A percentile compares a stretch with the other conserved stretches of the same genome.
Evolutionary conservation across 176 grass and related monocot genomes (phyloP).

Genomic region (Pontederia crassipes): DNA sequence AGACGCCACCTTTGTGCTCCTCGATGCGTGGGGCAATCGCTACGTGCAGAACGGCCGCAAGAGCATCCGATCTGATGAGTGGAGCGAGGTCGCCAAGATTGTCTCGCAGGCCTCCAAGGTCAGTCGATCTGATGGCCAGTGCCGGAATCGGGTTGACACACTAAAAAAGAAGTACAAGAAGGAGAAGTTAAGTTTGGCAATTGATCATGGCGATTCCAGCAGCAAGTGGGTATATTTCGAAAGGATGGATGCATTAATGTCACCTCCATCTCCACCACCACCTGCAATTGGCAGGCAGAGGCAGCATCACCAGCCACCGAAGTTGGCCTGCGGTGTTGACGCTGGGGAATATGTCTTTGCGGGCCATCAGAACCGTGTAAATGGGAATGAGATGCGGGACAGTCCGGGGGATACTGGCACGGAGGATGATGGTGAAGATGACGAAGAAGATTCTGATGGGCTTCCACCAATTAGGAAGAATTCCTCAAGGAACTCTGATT

Average conservation of each 20-base stretch:
- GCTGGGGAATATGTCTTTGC: conserved; percentile 9
- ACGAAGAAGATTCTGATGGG: conserved; percentile 9
- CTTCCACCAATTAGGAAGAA: not conserved
- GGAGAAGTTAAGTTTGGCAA: conserved; percentile 37
- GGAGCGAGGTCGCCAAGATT: conserved; percentile 50
- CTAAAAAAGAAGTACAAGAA: conserved; percentile 80
- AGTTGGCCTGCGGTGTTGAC: conserved; percentile 4
- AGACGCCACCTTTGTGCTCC: conserved; percentile 62
- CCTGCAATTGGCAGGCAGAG: not conserved
- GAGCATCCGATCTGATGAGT: conserved; percentile 55
- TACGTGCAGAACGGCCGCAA: conserved; percentile 46
- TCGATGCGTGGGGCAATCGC: conserved; percentile 70
- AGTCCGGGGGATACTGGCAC: not conserved
- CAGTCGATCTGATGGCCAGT: conserved; percentile 47
- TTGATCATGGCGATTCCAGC: conserved; percentile 7
- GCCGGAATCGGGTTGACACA: conserved; percentile 74
- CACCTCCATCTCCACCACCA: conserved; percentile 3
- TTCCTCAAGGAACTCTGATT: conserved; percentile 3
- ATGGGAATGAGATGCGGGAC: conserved; percentile 13
- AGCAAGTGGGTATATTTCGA: conserved; percentile 70
- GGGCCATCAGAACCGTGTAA: not conserved
- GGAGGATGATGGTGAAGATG: not conserved
- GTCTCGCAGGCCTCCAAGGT: conserved; percentile 12
- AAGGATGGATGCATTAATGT: conserved; percentile 50
- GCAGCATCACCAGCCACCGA: conserved; percentile 18